These are phyloP conservation scores for Chlamydomonas incerta DNA, from an alignment of 139 green algal species.

Conservation along the genomic window DNA sequence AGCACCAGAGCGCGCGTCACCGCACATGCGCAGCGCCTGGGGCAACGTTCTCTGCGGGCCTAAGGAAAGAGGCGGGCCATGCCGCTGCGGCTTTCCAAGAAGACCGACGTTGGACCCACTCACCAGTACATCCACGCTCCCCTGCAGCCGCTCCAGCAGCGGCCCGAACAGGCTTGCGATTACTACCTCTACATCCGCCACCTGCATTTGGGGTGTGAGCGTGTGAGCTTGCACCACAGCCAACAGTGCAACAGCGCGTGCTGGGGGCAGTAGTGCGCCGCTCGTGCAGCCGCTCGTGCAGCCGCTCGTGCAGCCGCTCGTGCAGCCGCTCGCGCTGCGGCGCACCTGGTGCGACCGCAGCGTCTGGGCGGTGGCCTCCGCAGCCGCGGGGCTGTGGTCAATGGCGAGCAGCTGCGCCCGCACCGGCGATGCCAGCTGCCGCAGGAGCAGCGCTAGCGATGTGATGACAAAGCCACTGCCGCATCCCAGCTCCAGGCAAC, in stretches of 20 bases:
- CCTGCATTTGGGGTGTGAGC: constrained; percentile 50
- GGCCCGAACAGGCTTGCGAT: constrained; percentile 53
- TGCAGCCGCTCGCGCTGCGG: not conserved
- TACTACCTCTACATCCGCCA: constrained; percentile 65
- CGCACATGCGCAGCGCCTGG: too few relatives aligned
- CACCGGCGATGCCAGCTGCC: constrained; percentile 14
- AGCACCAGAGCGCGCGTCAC: too few relatives aligned
- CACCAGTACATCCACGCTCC: constrained; percentile 71
- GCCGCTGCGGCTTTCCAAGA: too few relatives aligned
- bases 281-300: too few relatives aligned
- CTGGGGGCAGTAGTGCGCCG: too few relatives aligned
- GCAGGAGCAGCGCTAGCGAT: constrained; percentile 79
- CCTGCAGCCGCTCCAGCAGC: constrained; percentile 48
- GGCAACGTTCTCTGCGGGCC: too few relatives aligned
- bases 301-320: too few relatives aligned
- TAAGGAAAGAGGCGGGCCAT: too few relatives aligned
- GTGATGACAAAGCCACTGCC: constrained; percentile 89
- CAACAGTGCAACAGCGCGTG: too few relatives aligned
- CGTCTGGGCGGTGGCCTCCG: constrained; percentile 63
- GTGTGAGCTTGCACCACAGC: too few relatives aligned
- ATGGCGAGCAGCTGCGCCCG: constrained; percentile 54
- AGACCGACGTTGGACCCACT: too few relatives aligned
- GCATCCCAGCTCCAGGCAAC: constrained; percentile 83
- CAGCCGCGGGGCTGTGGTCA: constrained; percentile 76
- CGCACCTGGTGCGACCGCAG: constrained; percentile 60